Evolutionary conservation across 495 filamentous ascomycete species (phyloP), one percentile per base, ranked within the genome.

Genomic region (Hyaloscypha bicolor): DNA sequence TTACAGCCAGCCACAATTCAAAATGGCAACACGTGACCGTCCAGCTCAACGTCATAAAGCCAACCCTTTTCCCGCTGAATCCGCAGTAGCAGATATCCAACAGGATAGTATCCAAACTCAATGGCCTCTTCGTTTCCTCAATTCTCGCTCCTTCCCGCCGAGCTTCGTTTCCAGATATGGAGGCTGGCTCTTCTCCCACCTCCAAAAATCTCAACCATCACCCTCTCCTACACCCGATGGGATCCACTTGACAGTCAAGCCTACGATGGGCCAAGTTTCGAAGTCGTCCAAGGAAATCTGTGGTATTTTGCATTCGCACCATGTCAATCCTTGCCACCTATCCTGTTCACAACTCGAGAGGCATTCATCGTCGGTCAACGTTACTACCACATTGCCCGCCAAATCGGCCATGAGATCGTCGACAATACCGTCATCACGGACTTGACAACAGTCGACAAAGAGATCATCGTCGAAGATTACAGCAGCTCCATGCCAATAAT

Each of bases 81-180:
- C 4, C 16, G 42, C 9, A 37, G 8, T 12, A 3, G 35, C 35
- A 19, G 9, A 4, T 48, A 48, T 56, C 22, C 21, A 5, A 11
- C n/a, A 29, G 29, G 22, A 30, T 1, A 25, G 4, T 56, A 37
- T 37, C 9, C 21, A 5, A 56, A 4, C 6, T 31, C 21, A 25
- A 25, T 56, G 29, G 53, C 61, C 19, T 25, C 60, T 19, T 55
- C 61, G 52, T 69, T 69, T 55, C 55, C 61, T 22, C 62, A 58
- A 25, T 69, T 69, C 37, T 45, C 29, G 21, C 45, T 52, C 21
- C 62, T 72, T 16, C 69, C 69, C 16, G 22, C 56, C 1, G 66
- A 72, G 58, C 61, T 72, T 19, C 69, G 69, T 16, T 29, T 62
- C 48, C 55, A 72, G 48, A 65, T 72, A 57, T 72, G 66, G 66